These are phyloP conservation scores for Fusarium longipes DNA, from an alignment of 2,329 filamentous ascomycete species.

Conservation along the genomic window DNA sequence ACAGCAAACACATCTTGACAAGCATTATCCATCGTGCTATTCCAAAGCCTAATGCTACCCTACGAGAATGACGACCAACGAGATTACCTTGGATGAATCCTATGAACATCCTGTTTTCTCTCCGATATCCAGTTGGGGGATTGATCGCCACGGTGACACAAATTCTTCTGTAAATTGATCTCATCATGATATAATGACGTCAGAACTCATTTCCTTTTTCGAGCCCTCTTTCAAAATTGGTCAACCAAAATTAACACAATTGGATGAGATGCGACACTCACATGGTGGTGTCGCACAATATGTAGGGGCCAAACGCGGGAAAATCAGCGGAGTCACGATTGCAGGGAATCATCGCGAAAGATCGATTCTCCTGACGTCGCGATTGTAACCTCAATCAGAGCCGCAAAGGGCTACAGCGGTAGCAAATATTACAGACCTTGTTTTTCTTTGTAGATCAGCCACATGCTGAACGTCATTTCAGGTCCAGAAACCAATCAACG, in stretches of 20 bases:
- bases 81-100: neutral
- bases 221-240: neutral
- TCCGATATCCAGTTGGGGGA: slow-evolving; percentile 2
- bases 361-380: slow-evolving; percentile 29
- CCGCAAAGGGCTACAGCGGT: slow-evolving; percentile 25
- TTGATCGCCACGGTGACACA: slow-evolving; percentile 32
- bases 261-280: neutral
- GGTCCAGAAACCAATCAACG: slow-evolving; percentile 16
- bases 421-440: slow-evolving; percentile 30
- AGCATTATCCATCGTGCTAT: slow-evolving; percentile 16
- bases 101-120: neutral
- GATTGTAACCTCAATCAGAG: slow-evolving; percentile 31
- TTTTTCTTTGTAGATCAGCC: slow-evolving; percentile 24
- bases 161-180: slow-evolving; percentile 20
- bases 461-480: slow-evolving; percentile 26
- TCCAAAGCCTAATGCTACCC: slow-evolving; percentile 9
- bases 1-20: slow-evolving; percentile 27
- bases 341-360: slow-evolving; percentile 22
- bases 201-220: slow-evolving; percentile 7
- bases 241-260: slow-evolving; percentile 13
- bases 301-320: neutral
- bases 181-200: slow-evolving; percentile 42
- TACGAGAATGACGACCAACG: slow-evolving; percentile 19
- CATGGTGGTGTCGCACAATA: slow-evolving; percentile 12
- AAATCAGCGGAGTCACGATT: slow-evolving; percentile 27